Conservation (phyloP, 805 yeast genomes). For the Saccharomycopsis fermentans region DNA sequence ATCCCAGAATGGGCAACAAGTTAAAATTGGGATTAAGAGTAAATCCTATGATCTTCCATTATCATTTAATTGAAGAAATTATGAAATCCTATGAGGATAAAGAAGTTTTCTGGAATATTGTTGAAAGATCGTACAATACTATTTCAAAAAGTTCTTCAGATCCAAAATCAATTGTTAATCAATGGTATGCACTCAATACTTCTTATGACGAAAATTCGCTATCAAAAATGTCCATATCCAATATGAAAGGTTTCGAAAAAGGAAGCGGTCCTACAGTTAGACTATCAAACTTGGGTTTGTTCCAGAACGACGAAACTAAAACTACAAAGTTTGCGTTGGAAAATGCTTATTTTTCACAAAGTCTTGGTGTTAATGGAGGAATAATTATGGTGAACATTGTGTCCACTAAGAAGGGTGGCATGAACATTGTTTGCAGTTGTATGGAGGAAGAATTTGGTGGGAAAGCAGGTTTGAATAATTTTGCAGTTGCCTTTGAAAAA, state of each 20-base stretch:
- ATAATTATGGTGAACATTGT: neutral
- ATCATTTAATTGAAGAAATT: neutral
- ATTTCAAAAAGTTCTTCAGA: neutral
- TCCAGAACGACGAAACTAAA: neutral
- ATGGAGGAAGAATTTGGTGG: constrained; percentile 1
- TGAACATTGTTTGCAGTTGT: constrained; percentile 1
- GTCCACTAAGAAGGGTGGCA: neutral
- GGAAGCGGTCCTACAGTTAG: neutral
- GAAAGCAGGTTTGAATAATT: neutral
- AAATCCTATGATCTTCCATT: neutral
- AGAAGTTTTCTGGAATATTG: constrained; percentile 1
- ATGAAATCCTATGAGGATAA: neutral
- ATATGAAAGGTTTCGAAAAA: neutral
- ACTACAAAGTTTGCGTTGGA: neutral
- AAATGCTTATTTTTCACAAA: constrained; percentile 2
- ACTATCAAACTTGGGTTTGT: constrained; percentile 1
- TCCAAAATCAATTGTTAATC: constrained; percentile 1
- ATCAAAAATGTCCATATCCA: neutral
- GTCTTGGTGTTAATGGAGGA: constrained; percentile 3
- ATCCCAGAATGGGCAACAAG: neutral
- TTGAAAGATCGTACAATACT: constrained; percentile 1
- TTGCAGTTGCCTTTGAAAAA: neutral
- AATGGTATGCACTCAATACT: neutral
- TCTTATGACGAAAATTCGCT: constrained; percentile 3
- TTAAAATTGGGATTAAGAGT: constrained; percentile 1